A percentile compares a stretch with the other conserved stretches of the same genome.
Evolutionary conservation across 768 basidiomycete genomes (phyloP).

Genomic region (Ramaria sp.): DNA sequence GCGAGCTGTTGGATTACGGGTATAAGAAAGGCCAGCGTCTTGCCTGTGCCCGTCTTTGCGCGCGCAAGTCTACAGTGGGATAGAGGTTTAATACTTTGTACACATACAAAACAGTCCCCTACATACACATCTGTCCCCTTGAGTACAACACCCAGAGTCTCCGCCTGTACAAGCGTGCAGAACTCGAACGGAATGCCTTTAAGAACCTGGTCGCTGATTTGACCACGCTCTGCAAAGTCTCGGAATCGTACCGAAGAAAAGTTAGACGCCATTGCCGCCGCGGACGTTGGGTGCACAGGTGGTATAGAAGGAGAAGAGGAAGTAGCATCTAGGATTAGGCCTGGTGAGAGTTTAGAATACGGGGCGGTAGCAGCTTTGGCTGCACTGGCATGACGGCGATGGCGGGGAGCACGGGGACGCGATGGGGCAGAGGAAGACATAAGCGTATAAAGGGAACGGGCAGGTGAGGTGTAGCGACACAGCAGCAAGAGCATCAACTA

Average conservation of each 20-base stretch:
- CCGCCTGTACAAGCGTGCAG: conserved; percentile 21
- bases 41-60: conserved; percentile 52
- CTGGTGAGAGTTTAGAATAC: neutral
- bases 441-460: neutral
- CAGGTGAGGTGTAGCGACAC: neutral
- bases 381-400: neutral
- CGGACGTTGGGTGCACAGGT: neutral
- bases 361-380: neutral
- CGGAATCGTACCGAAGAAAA: conserved; percentile 10
- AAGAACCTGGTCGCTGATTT: conserved; percentile 10
- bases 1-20: conserved; percentile 23
- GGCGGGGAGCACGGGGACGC: neutral
- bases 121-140: conserved; percentile 16
- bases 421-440: neutral
- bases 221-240: conserved; percentile 10
- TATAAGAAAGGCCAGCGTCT: conserved; percentile 30
- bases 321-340: neutral
- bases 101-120: neutral
- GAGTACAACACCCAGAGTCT: conserved; percentile 16
- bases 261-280: neutral
- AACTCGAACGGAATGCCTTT: conserved; percentile 16
- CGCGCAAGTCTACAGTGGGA: conserved; percentile 26
- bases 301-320: neutral
- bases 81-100: neutral
- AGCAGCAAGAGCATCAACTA: too few species aligned